These are phyloP conservation scores for Pseudocercospora macadamiae DNA, from an alignment of 2,329 filamentous ascomycete species.

Conservation along the genomic window DNA sequence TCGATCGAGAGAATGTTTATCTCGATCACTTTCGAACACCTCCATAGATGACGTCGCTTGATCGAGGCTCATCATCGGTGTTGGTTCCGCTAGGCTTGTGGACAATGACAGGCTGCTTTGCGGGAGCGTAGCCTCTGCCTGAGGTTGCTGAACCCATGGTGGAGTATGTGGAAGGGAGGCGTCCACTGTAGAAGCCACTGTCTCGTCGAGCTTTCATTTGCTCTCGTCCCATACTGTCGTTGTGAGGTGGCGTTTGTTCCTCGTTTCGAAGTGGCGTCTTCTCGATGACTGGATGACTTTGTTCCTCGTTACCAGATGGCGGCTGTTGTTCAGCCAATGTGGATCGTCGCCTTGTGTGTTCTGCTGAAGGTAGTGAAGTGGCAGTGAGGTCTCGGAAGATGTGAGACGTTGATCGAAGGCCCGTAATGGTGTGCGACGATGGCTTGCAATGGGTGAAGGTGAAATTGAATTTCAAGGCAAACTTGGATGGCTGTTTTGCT, in stretches of 20 bases:
- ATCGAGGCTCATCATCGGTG: constrained; percentile 12
- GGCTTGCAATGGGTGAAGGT: neutral
- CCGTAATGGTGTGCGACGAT: no score
- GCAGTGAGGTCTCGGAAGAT: neutral
- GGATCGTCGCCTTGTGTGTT: neutral
- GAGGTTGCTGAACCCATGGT: constrained; percentile 3
- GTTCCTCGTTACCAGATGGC: neutral
- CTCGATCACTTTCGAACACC: neutral
- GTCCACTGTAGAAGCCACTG: neutral
- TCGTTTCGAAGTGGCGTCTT: no score
- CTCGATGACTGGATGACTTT: no score
- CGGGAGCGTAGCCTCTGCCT: constrained; percentile 5
- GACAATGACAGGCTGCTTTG: constrained; percentile 16
- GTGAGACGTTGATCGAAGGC: neutral
- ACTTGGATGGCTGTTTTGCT: neutral
- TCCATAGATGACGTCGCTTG: constrained; percentile 1
- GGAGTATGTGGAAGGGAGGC: constrained; percentile 8
- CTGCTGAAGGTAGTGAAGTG: neutral
- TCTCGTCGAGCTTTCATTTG: constrained; percentile 6
- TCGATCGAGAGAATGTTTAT: no score
- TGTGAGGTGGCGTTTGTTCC: neutral
- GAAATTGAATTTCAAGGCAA: neutral
- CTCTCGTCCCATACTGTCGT: constrained; percentile 10
- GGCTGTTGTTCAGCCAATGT: neutral
- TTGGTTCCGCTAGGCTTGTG: constrained; percentile 21